Base-by-base conservation (phyloP, 805 yeast species). In the Candida vartiovaarae region DNA sequence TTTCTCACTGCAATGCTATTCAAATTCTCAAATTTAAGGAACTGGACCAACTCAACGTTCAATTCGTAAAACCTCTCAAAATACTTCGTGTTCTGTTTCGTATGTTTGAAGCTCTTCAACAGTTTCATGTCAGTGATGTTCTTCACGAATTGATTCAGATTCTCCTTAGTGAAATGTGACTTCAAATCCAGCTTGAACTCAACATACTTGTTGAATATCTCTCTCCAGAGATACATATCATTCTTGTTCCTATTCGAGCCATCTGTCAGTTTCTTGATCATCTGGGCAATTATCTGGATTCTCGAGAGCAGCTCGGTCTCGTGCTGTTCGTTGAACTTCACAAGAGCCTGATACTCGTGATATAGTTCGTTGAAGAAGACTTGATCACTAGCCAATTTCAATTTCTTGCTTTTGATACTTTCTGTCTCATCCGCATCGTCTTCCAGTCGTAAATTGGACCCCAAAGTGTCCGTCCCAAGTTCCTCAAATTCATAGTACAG, bases 181-280 rank as follows among this genome's bases (percentile, higher is more conserved):
- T 71, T 73, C 61, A 80, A 76, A 49, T 77, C 83, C 30, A 84
- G 75, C 49, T 82, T 84, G 25, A 77, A 71, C 49, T 83, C 90
- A 26, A 82, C 68, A 51, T 82, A 84, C 23, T 74, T 60, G 52
- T 71, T 75, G 62, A 84, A 83, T 8, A 84, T 68, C 53, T 80
- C 78, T 45, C 91, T 65, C 91, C 91, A 84, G 7, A 69, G 67
- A 53, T 79, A 80, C 61, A 83, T 63, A 55, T 84, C 91, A 1
- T 71, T 63, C 33, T 65, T 67, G 42, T 67, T 70, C 36, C 59
- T 59, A 32, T 63, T 62, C 2, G 36, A 24, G 3, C 44, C 32
- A 11, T 42, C 41, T 2, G 56, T 51, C n/a, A 52, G 34, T 26
- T 29, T 40, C 30, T 44, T 42, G 2, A 53, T 52, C 39, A 83